A percentile compares a stretch with the other conserved stretches of the same genome.
phyloP scores from a whole-genome alignment of 225 moss, liverwort and hornwort species.

The Pseudisothecium myosuroides region DNA sequence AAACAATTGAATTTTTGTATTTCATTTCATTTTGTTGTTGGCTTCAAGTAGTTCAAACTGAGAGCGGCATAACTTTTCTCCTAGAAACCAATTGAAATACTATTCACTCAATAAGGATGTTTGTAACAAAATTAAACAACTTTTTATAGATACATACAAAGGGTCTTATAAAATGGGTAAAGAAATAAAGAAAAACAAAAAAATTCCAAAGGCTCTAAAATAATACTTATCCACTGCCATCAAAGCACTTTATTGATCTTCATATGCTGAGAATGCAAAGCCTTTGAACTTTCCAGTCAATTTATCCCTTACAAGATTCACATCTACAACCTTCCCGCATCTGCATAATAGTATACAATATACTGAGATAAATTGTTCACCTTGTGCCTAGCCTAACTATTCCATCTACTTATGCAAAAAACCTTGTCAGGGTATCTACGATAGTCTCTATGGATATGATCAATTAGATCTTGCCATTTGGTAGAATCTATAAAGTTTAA shows the following conservation, averaged over 20 bases:
- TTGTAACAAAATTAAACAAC: background rate
- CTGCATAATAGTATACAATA: background rate
- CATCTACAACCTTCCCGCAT: constrained; percentile 48
- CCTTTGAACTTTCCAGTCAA: constrained; percentile 80
- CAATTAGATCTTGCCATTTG: background rate
- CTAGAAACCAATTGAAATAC: background rate
- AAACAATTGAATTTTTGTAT: background rate
- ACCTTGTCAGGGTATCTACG: fast-evolving
- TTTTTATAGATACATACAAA: background rate
- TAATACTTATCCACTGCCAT: constrained; percentile 58
- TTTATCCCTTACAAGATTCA: constrained; percentile 71
- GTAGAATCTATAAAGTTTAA: background rate
- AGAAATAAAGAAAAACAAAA: background rate
- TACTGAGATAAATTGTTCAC: background rate
- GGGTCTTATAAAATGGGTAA: background rate
- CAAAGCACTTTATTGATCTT: constrained; percentile 71
- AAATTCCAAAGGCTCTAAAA: background rate
- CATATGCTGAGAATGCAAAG: constrained; percentile 78
- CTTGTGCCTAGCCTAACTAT: background rate
- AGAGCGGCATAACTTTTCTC: background rate
- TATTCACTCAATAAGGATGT: background rate
- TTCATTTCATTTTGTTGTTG: background rate
- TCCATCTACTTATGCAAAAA: background rate
- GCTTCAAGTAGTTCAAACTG: background rate
- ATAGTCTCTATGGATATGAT: background rate